Base-by-base conservation (phyloP, 371 early-diverging fungal species). In the Chytridiales sp. region DNA sequence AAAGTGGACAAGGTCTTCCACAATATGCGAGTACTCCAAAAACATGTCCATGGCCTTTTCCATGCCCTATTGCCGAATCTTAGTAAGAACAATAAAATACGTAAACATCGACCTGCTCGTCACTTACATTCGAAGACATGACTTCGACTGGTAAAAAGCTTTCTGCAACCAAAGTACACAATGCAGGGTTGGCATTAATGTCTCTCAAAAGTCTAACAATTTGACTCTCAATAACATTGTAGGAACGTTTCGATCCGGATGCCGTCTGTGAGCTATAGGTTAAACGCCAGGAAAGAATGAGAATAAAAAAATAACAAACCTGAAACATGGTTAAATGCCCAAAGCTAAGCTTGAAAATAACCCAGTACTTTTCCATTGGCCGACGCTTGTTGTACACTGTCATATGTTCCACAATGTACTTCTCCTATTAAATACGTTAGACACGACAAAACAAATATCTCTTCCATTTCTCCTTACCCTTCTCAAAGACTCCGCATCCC, bases 1-100 rank as follows among this genome's bases (percentile, higher is more conserved):
- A 67, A 80, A 86, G 47, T 83, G 82, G 22, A 84, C 75, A 24
- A 87, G 67, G 55, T 87, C 85, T 64, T 86, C 87, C 2, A 85
- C 80, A 61, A 87, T 77, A 59, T 84, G 85, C n/a, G 69, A 66
- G 60, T 84, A 87, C 44, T 75, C 70, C 51, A 86, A 85, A 41
- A 72, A 77, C 13, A 83, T 44, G 26, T 85, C 84, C 46, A 66
- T 59, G 44, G 79, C 62, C 61, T 76, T 82, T 22, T 70, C 70
- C 35, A 59, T 40, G 56, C 69, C 64, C 67, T 68, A 42, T n/a
- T 40, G 46, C 47, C 41, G 61, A 66, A 21, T 66, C 59, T 13
- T 64, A 38, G 60, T 15, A 21, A 48, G 38, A 13, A 47, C n/a
- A 47, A 39, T 13, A 34, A 24, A 39, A 35, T 0, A 8, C 42